phyloP scores from a whole-genome alignment of 2,329 filamentous ascomycete genomes.

The Helicocarpus griseus region DNA sequence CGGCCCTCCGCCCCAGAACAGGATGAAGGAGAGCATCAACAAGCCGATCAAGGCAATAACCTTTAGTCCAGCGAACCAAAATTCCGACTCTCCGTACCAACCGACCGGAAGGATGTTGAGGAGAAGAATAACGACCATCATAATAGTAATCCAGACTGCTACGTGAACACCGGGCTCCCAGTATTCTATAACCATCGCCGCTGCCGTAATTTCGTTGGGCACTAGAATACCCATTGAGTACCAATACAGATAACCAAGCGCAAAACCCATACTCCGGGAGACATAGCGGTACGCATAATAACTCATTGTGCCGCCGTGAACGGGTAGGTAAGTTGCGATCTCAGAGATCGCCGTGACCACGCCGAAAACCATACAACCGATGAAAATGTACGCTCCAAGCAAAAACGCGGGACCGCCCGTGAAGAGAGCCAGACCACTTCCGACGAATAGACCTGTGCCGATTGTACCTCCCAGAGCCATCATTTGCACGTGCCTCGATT shows the following conservation, averaged over 20 bases:
- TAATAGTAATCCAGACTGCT: conserved; percentile 45
- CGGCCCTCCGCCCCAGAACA: conserved; percentile 49
- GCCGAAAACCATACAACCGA: conserved; percentile 38
- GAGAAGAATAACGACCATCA: conserved; percentile 48
- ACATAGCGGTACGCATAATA: conserved; percentile 36
- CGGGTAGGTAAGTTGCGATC: conserved; percentile 33
- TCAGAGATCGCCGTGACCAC: conserved; percentile 39
- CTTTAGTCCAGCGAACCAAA: conserved; percentile 45
- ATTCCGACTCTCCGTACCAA: conserved; percentile 46
- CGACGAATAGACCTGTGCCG: conserved; percentile 47
- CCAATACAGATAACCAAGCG: conserved; percentile 39
- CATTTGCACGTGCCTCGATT: conserved; percentile 34
- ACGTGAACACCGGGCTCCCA: conserved; percentile 42
- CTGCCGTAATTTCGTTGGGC: conserved; percentile 54
- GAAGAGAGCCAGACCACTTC: conserved; percentile 44
- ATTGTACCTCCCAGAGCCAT: conserved; percentile 26
- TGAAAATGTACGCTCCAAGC: conserved; percentile 42
- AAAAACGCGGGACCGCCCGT: conserved; percentile 45
- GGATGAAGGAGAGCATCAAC: conserved; percentile 43
- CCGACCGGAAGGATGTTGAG: conserved; percentile 41
- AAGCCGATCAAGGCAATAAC: conserved; percentile 44
- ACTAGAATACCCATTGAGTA: conserved; percentile 39
- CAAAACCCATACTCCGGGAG: conserved; percentile 32
- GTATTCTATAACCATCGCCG: conserved; percentile 55
- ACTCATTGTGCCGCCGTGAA: conserved; percentile 36